Percentiles rank a stretch among this genome's conserved stretches.
Conservation (phyloP, 2,329 filamentous ascomycete species). For the Beauveria sp. region DNA sequence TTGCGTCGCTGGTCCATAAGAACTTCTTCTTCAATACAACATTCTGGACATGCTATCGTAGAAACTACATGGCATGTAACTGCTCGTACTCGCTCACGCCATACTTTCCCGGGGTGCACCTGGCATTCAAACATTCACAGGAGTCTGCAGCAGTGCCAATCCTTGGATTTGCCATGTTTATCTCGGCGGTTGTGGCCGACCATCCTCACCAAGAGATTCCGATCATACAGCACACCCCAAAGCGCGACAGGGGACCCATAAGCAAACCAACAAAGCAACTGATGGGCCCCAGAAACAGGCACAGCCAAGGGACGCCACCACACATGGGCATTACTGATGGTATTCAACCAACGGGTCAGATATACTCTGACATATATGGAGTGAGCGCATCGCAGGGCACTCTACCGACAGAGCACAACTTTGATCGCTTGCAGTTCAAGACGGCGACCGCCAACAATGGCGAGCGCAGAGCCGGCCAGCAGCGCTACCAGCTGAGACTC, state of each 20-base stretch:
- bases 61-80: slow-evolving; percentile 84
- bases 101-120: slow-evolving; percentile 34
- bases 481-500: slow-evolving; percentile 86
- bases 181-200: slow-evolving; percentile 75
- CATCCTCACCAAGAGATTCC: slow-evolving; percentile 70
- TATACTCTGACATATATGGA: neutral
- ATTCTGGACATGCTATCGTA: slow-evolving; percentile 87
- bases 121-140: slow-evolving; percentile 44
- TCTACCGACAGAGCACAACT: slow-evolving; percentile 52
- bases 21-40: slow-evolving; percentile 69
- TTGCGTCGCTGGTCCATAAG: slow-evolving; percentile 77
- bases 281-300: slow-evolving; percentile 52
- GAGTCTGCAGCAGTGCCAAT: slow-evolving; percentile 53
- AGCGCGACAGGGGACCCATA: slow-evolving; percentile 80
- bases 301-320: neutral
- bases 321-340: neutral
- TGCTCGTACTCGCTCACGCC: slow-evolving; percentile 69
- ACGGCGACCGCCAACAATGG: slow-evolving; percentile 91
- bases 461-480: slow-evolving; percentile 80
- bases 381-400: slow-evolving; percentile 19
- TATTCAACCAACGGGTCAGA: neutral
- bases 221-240: slow-evolving; percentile 84
- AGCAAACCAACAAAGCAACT: slow-evolving; percentile 63
- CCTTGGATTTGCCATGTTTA: slow-evolving; percentile 71
- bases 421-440: slow-evolving; percentile 92